Conservation (phyloP, 345 rosid species). For the Sonneratia caseolaris region DNA sequence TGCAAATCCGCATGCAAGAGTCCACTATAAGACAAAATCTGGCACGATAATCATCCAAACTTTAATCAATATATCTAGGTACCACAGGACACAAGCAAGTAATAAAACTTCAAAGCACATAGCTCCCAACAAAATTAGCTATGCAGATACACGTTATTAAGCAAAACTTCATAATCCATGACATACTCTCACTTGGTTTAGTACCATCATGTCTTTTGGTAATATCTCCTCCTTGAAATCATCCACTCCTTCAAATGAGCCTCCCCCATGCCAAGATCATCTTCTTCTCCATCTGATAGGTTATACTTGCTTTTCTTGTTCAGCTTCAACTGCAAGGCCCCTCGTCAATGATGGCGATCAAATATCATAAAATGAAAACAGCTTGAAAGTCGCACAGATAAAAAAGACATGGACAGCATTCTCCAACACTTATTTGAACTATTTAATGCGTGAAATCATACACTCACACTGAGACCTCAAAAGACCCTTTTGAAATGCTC, state of each 20-base stretch:
- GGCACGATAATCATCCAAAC: no score
- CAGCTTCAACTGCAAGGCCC: conserved; percentile 35
- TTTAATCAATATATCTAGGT: neutral
- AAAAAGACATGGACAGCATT: neutral
- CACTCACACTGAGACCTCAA: conserved; percentile 75
- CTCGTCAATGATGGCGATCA: neutral
- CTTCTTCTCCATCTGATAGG: conserved; percentile 86
- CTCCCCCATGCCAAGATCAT: conserved; percentile 40
- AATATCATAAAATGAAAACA: neutral
- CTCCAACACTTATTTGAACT: neutral
- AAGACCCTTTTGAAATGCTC: conserved; percentile 69
- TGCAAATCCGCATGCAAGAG: neutral
- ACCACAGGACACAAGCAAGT: neutral
- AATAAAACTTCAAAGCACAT: neutral
- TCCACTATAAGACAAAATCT: neutral
- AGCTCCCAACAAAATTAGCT: no score
- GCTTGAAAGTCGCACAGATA: neutral
- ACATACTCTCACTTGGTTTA: conserved; percentile 20
- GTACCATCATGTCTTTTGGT: conserved; percentile 41
- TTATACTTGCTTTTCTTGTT: conserved; percentile 65
- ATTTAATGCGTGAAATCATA: conserved; percentile 17
- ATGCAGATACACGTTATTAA: no score
- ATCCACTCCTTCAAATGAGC: conserved; percentile 37
- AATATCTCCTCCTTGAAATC: conserved; percentile 67
- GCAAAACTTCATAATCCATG: neutral